A percentile compares a stretch with the other conserved stretches of the same genome.
These are phyloP conservation scores for Mycena albidolilacea DNA, from an alignment of 768 basidiomycete genomes.

Conservation along the genomic window DNA sequence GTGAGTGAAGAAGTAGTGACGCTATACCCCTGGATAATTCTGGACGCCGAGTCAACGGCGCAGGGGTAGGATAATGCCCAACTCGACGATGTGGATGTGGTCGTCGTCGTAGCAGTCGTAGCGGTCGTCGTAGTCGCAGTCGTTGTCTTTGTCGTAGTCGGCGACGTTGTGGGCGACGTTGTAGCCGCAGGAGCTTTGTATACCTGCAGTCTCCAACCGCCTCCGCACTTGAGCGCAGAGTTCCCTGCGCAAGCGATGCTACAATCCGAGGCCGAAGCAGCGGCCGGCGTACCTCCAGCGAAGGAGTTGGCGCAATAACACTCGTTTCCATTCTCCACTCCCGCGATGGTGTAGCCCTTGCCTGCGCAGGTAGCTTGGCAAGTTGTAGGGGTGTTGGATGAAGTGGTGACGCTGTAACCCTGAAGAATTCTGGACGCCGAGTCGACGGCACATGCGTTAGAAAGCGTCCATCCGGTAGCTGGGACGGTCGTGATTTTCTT, in stretches of 20 bases:
- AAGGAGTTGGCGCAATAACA: constrained; percentile 46
- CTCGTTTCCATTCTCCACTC: constrained; percentile 49
- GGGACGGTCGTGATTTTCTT: constrained; percentile 1
- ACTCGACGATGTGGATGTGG: background rate
- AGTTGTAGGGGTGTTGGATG: constrained; percentile 45
- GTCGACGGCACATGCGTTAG: constrained; percentile 29
- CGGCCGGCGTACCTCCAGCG: background rate
- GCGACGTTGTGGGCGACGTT: background rate
- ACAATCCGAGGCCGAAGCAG: constrained; percentile 2
- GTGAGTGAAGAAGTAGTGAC: constrained; percentile 44
- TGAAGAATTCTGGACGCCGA: constrained; percentile 41
- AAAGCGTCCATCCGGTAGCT: background rate
- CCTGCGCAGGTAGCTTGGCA: constrained; percentile 49
- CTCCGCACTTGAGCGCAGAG: constrained; percentile 4
- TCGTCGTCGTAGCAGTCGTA: background rate
- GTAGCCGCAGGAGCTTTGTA: background rate
- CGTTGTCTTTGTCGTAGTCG: background rate
- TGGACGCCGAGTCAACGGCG: constrained; percentile 35
- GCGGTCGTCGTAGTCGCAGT: background rate
- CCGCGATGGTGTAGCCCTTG: constrained; percentile 49
- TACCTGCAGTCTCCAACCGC: constrained; percentile 9
- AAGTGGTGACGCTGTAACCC: constrained; percentile 39
- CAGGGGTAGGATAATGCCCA: background rate
- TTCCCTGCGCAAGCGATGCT: background rate
- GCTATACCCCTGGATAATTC: constrained; percentile 43